Evolutionary conservation across 768 basidiomycete species (phyloP).

Genomic region (Cyclocybe aegerita): DNA sequence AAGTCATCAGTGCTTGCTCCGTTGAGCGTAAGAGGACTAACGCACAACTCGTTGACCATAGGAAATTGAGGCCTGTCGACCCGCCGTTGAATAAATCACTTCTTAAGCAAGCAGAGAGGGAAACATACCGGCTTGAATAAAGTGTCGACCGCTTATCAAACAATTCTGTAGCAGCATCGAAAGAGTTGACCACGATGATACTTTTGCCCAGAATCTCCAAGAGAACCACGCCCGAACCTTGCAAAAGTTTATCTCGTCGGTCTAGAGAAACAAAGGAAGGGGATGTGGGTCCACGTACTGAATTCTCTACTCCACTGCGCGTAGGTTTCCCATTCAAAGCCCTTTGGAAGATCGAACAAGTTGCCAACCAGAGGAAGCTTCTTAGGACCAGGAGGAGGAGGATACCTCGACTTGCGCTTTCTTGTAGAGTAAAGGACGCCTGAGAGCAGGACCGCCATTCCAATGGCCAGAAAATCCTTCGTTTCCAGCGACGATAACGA

Average conservation of each 20-base stretch:
- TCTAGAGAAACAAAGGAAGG: neutral
- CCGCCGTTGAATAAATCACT: neutral
- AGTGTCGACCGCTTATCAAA: slow-evolving; percentile 40
- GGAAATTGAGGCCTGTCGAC: slow-evolving; percentile 23
- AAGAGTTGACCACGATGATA: slow-evolving; percentile 36
- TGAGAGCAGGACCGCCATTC: neutral
- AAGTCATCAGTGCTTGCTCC: neutral
- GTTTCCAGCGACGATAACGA: neutral
- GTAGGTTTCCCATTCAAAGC: slow-evolving; percentile 21
- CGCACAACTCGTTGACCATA: slow-evolving; percentile 22
- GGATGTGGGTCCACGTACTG: slow-evolving; percentile 8
- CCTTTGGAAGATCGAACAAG: slow-evolving; percentile 20
- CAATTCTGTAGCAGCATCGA: slow-evolving; percentile 34
- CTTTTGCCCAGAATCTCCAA: slow-evolving; percentile 26
- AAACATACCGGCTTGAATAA: slow-evolving; percentile 38
- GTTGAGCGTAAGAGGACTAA: neutral
- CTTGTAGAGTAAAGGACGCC: slow-evolving; percentile 11
- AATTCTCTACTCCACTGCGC: slow-evolving; percentile 21
- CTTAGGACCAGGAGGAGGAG: slow-evolving; percentile 29
- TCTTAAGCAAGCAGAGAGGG: neutral
- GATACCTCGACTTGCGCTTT: slow-evolving; percentile 1
- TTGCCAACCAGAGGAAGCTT: slow-evolving; percentile 26
- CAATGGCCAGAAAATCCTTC: neutral
- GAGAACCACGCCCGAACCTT: slow-evolving; percentile 32
- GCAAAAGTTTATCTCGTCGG: neutral